These are phyloP conservation scores for Oryza rufipogon DNA, from an alignment of 176 grass and related monocot species.

Conservation along the genomic window DNA sequence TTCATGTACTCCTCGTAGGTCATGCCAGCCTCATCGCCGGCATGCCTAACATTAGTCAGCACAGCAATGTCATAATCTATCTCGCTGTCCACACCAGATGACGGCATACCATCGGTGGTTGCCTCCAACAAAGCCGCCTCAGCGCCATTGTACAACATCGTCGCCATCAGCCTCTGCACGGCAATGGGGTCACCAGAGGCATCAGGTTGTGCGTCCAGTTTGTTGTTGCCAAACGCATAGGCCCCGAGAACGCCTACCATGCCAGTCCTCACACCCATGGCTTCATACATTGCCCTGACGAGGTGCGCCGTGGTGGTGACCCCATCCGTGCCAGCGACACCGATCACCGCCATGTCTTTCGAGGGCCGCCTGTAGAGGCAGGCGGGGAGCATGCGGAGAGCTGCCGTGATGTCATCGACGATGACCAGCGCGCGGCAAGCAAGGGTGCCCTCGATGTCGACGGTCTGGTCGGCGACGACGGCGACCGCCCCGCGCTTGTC, in stretches of 20 bases:
- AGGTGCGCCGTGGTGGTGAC: slow-evolving; percentile 69
- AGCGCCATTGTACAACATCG: slow-evolving; percentile 89
- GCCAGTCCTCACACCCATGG: slow-evolving; percentile 79
- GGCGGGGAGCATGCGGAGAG: slow-evolving; percentile 63
- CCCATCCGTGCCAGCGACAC: slow-evolving; percentile 68
- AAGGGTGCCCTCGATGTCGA: slow-evolving; percentile 91
- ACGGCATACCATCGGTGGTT: slow-evolving; percentile 51
- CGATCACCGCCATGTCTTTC: slow-evolving; percentile 66
- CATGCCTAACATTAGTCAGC: slow-evolving; percentile 75
- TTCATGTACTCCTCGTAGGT: slow-evolving; percentile 78
- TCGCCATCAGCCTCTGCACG: slow-evolving; percentile 87
- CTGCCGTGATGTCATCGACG: slow-evolving; percentile 66
- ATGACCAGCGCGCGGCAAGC: slow-evolving; percentile 88
- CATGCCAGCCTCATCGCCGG: slow-evolving; percentile 52
- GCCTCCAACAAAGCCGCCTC: slow-evolving; percentile 85
- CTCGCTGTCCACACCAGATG: slow-evolving; percentile 50
- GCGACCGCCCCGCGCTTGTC: slow-evolving; percentile 91
- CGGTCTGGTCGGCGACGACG: slow-evolving; percentile 79
- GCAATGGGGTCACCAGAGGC: slow-evolving; percentile 62
- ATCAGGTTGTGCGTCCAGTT: slow-evolving; percentile 59
- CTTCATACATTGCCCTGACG: slow-evolving; percentile 87
- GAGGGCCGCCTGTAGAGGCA: slow-evolving; percentile 82
- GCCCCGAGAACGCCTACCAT: slow-evolving; percentile 75
- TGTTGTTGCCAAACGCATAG: slow-evolving; percentile 67
- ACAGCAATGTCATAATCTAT: slow-evolving; percentile 90